phyloP scores from a whole-genome alignment of 192 early-diverging fungal species.

The Diversispora epigaea region DNA sequence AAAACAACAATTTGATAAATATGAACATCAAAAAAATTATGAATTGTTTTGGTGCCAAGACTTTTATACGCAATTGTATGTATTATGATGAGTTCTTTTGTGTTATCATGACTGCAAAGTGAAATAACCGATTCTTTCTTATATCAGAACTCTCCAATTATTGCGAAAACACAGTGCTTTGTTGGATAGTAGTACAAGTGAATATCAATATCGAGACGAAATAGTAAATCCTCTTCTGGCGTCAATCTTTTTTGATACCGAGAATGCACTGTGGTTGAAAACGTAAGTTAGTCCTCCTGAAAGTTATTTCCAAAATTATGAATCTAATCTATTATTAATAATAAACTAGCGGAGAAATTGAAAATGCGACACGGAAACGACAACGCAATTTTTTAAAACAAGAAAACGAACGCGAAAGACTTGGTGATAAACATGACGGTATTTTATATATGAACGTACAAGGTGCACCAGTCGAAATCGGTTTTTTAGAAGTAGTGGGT shows the following conservation, averaged over 20 bases:
- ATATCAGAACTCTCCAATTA: conserved; percentile 16
- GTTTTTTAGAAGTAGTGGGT: conserved; percentile 17
- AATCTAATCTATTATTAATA: conserved; percentile 15
- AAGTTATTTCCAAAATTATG: conserved; percentile 2
- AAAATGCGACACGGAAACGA: neutral
- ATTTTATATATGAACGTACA: conserved; percentile 26
- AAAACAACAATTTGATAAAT: conserved; percentile 8
- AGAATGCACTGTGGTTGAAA: conserved; percentile 2
- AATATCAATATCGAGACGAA: conserved; percentile 25
- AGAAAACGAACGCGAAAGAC: conserved; percentile 11
- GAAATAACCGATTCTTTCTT: conserved; percentile 9
- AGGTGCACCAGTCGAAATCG: neutral
- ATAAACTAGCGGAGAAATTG: conserved; percentile 16
- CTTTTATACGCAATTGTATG: conserved; percentile 18
- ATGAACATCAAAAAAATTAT: conserved; percentile 18
- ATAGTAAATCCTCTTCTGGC: conserved; percentile 17
- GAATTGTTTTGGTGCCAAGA: conserved; percentile 27
- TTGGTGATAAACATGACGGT: conserved; percentile 25
- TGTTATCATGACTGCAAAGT: conserved; percentile 1
- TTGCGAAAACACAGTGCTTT: conserved; percentile 15
- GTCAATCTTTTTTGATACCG: conserved; percentile 20
- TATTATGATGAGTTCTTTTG: conserved; percentile 3
- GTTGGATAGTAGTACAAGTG: conserved; percentile 15
- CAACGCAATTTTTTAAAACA: conserved; percentile 17
- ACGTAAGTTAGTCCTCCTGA: conserved; percentile 5